Conservation (phyloP, 768 basidiomycete species). For the Tricholomella constricta region DNA sequence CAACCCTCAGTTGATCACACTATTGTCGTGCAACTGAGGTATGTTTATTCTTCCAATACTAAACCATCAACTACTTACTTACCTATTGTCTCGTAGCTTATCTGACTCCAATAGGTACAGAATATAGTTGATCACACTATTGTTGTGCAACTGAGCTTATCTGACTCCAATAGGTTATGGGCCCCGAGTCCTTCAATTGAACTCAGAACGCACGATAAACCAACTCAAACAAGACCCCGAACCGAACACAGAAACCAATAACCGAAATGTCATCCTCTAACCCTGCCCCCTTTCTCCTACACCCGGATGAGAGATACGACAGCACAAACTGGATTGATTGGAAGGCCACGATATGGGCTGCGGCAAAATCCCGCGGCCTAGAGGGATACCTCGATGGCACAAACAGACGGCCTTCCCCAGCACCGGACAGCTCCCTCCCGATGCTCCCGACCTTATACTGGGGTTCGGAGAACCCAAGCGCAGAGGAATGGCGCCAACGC, state of each 20-base stretch:
- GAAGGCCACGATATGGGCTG: background rate
- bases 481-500: no score
- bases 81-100: no score
- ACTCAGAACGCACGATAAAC: background rate
- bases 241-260: background rate
- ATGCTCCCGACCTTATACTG: no score
- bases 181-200: background rate
- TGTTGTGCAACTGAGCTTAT: constrained; percentile 1
- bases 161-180: background rate
- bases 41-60: no score
- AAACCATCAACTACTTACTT: no score
- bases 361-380: background rate
- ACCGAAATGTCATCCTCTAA: no score
- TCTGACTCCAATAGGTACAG: no score
- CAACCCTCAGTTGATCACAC: no score
- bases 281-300: background rate
- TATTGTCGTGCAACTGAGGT: no score
- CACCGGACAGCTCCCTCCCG: no score
- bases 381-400: background rate
- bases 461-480: no score
- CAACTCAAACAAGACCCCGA: background rate
- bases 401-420: background rate
- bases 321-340: background rate
- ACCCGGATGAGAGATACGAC: background rate
- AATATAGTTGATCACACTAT: no score